Evolutionary conservation across 73 alveolate genomes (phyloP).

Genomic region (Paramecium bursaria): DNA sequence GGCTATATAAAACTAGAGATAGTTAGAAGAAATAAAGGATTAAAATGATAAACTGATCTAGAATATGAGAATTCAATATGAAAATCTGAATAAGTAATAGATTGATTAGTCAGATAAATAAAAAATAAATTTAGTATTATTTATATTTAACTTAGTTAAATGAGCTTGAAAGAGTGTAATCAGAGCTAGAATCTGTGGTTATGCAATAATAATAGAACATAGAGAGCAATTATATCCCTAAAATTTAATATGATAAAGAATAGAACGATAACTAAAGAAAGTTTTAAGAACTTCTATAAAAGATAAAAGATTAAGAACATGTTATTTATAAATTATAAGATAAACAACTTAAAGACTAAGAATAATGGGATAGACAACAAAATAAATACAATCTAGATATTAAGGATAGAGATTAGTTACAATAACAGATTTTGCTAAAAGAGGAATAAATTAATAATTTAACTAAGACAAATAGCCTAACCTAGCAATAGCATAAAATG

Average conservation of each 20-base stretch:
- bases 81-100: constrained; percentile 15
- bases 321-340: constrained; percentile 8
- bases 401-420: constrained; percentile 32
- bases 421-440: background rate
- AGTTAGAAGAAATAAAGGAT: constrained; percentile 22
- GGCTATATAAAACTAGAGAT: background rate
- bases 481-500: constrained; percentile 20
- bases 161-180: constrained; percentile 45
- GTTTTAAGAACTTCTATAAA: background rate
- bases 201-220: constrained; percentile 28
- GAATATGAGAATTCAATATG: constrained; percentile 23
- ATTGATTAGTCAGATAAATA: constrained; percentile 39
- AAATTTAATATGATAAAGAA: constrained; percentile 24
- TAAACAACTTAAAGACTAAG: constrained; percentile 15
- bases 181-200: constrained; percentile 47
- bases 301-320: constrained; percentile 22
- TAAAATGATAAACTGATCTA: constrained; percentile 19
- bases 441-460: constrained; percentile 43
- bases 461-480: background rate
- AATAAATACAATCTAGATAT: constrained; percentile 44
- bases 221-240: constrained; percentile 44
- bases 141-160: too few relatives aligned
- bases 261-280: background rate
- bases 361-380: constrained; percentile 54
- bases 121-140: background rate